These are phyloP conservation scores for Yamadazyma sp. DNA, from an alignment of 805 yeast species.

Conservation along the genomic window DNA sequence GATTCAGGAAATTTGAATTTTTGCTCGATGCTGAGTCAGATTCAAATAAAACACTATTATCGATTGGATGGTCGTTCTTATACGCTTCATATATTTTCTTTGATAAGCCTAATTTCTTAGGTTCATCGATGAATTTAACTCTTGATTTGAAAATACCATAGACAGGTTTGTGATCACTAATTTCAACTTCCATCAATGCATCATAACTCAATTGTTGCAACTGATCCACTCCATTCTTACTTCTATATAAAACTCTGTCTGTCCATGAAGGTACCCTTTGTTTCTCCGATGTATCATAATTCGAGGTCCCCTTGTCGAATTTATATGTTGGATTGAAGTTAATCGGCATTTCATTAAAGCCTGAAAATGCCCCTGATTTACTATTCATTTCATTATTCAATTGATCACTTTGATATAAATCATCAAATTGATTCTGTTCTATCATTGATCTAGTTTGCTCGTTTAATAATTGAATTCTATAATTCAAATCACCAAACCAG, in stretches of 20 bases:
- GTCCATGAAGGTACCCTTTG: constrained; percentile 97
- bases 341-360: constrained; percentile 73
- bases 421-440: constrained; percentile 39
- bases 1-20: constrained; percentile 3
- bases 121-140: constrained; percentile 62
- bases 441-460: constrained; percentile 68
- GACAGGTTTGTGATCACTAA: constrained; percentile 93
- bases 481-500: constrained; percentile 96
- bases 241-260: constrained; percentile 74
- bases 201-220: constrained; percentile 67
- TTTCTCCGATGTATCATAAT: constrained; percentile 87
- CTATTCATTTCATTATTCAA: constrained; percentile 65
- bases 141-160: constrained; percentile 69
- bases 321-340: constrained; percentile 89
- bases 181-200: constrained; percentile 52
- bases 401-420: constrained; percentile 72
- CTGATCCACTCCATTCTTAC: constrained; percentile 25
- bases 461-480: constrained; percentile 67
- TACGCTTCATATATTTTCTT: constrained; percentile 26
- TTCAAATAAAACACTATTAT: constrained; percentile 7
- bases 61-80: constrained; percentile 25
- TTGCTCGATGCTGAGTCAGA: constrained; percentile 8
- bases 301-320: constrained; percentile 77
- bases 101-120: constrained; percentile 25
- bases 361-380: constrained; percentile 66